phyloP scores from a whole-genome alignment of 2,329 filamentous ascomycete genomes.

The Colletotrichum tabaci region DNA sequence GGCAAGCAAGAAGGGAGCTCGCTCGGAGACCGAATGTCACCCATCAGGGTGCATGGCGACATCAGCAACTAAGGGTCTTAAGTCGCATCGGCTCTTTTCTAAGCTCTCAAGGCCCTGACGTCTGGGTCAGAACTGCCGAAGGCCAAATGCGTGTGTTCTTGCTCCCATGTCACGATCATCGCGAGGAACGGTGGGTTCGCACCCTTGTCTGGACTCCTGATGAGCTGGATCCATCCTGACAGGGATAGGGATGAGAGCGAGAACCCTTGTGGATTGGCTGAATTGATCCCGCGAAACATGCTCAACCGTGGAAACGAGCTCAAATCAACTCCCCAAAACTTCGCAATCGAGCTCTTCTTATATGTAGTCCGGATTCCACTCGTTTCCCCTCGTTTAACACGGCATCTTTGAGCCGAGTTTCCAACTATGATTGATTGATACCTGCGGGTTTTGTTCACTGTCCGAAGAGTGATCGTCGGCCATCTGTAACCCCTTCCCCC shows the following conservation, averaged over 20 bases:
- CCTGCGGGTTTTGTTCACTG: not conserved
- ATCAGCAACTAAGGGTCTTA: conserved; percentile 2
- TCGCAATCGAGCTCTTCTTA: conserved; percentile 6
- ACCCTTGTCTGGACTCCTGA: conserved; percentile 6
- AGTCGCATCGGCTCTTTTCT: not conserved
- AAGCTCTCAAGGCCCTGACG: not conserved
- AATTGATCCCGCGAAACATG: conserved; percentile 20
- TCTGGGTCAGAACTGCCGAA: conserved; percentile 1
- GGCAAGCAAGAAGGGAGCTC: conserved; percentile 1
- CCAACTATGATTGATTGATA: not conserved
- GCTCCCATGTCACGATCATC: conserved; percentile 2
- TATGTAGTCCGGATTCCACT: conserved; percentile 4
- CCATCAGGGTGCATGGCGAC: conserved; percentile 18
- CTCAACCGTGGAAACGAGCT: conserved; percentile 30
- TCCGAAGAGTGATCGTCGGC: not conserved
- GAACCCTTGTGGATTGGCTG: conserved; percentile 31
- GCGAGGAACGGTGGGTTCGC: conserved; percentile 3
- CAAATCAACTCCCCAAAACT: conserved; percentile 24
- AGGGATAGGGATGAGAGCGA: conserved; percentile 25
- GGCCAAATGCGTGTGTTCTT: conserved; percentile 15
- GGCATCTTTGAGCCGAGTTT: conserved; percentile 22
- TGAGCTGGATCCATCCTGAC: conserved; percentile 15
- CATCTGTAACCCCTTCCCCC: not conserved
- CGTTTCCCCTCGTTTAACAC: not conserved
- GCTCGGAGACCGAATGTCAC: conserved; percentile 7